These are phyloP conservation scores for Oidiodendron maius DNA, from an alignment of 495 filamentous ascomycete genomes.

Conservation along the genomic window DNA sequence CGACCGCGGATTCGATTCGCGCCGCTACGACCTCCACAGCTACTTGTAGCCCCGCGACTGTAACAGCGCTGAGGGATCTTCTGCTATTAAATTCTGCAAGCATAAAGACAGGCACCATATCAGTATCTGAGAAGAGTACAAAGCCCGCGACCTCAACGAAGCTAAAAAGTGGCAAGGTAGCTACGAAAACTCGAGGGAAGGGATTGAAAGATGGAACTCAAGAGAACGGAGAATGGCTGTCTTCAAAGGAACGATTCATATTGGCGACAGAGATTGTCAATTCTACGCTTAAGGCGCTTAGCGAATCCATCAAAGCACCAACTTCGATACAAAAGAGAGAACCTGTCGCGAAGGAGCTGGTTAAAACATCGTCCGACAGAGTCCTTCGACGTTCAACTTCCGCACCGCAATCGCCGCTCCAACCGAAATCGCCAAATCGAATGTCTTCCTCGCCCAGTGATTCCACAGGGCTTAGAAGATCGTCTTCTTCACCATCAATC, in stretches of 20 bases:
- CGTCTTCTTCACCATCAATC: slow-evolving; percentile 30
- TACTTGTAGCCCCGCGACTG: slow-evolving; percentile 45
- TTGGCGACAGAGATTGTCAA: slow-evolving; percentile 83
- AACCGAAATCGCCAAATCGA: slow-evolving; percentile 48
- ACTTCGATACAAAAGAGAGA: slow-evolving; percentile 18
- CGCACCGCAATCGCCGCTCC: slow-evolving; percentile 42
- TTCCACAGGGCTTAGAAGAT: slow-evolving; percentile 22
- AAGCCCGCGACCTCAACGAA: slow-evolving; percentile 9
- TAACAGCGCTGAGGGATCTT: slow-evolving; percentile 42
- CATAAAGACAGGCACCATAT: background rate
- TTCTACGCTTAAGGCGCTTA: slow-evolving; percentile 63
- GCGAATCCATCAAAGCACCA: slow-evolving; percentile 58
- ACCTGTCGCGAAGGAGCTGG: slow-evolving; percentile 22
- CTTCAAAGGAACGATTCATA: slow-evolving; percentile 55
- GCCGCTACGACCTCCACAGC: slow-evolving; percentile 41
- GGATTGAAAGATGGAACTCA: slow-evolving; percentile 10
- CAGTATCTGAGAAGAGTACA: background rate
- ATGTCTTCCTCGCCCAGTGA: slow-evolving; percentile 37
- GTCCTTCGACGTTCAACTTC: slow-evolving; percentile 39
- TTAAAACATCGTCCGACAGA: slow-evolving; percentile 31
- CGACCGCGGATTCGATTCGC: slow-evolving; percentile 44
- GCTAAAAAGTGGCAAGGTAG: slow-evolving; percentile 23
- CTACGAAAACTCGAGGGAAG: slow-evolving; percentile 28
- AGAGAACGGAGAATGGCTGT: slow-evolving; percentile 32
- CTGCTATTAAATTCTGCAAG: slow-evolving; percentile 27